phyloP scores from a whole-genome alignment of 306 rosid genomes.

The Mimosa bimucronata region DNA sequence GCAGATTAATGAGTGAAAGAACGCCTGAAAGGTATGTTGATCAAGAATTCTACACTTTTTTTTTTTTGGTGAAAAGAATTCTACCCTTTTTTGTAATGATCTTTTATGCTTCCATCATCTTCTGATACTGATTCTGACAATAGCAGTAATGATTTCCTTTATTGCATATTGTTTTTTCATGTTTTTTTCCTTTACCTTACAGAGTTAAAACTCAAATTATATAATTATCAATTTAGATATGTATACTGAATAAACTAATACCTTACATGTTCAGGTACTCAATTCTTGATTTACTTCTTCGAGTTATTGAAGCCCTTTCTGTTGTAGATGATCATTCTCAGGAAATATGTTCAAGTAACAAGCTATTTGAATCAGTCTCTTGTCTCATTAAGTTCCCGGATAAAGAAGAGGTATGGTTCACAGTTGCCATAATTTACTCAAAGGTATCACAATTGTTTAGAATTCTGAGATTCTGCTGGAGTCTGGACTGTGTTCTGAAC shows the following conservation, averaged over 20 bases:
- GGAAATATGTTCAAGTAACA: constrained; percentile 72
- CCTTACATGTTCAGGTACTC: constrained; percentile 63
- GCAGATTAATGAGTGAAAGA: constrained; percentile 62
- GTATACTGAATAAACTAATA: constrained; percentile 27
- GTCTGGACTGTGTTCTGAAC: background rate
- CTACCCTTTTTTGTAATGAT: constrained; percentile 21
- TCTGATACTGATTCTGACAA: constrained; percentile 30
- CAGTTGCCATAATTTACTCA: constrained; percentile 25
- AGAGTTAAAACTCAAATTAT: constrained; percentile 12
- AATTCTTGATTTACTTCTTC: constrained; percentile 77
- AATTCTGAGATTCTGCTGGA: background rate
- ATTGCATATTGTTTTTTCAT: constrained; percentile 10
- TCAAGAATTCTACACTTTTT: constrained; percentile 24
- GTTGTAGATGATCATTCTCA: constrained; percentile 72
- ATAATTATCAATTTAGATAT: constrained; percentile 21
- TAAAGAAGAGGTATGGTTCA: constrained; percentile 93
- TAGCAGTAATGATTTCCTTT: constrained; percentile 13
- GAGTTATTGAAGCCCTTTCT: constrained; percentile 77
- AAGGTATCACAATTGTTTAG: background rate
- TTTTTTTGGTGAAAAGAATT: constrained; percentile 25
- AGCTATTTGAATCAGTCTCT: constrained; percentile 63
- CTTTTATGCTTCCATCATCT: constrained; percentile 21
- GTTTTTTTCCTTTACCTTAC: constrained; percentile 6
- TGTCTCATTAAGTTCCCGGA: constrained; percentile 72
- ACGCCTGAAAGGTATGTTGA: constrained; percentile 72